Percentiles rank a stretch among this genome's conserved stretches.
These are phyloP conservation scores for Trichocomaceae sp. DNA, from an alignment of 2,329 filamentous ascomycete genomes.

Conservation along the genomic window DNA sequence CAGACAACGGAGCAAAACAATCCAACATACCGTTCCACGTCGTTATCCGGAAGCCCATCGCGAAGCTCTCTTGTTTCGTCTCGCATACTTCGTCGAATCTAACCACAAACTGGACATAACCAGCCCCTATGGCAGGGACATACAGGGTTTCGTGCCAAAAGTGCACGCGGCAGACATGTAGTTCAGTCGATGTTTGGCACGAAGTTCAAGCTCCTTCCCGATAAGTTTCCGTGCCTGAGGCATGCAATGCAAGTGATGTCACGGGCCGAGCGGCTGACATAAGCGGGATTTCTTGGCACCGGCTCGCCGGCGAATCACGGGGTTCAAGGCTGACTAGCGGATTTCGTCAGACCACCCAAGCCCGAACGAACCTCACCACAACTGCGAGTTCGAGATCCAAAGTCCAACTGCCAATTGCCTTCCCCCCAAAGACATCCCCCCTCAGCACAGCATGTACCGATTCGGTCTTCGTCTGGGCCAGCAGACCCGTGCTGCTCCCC, in stretches of 20 bases:
- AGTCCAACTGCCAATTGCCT: constrained; percentile 14
- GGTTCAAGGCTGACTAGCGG: constrained; percentile 23
- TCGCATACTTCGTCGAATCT: neutral
- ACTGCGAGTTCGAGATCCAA: constrained; percentile 6
- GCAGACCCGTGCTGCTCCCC: constrained; percentile 51
- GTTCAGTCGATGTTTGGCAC: neutral
- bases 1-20: neutral
- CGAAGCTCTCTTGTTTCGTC: constrained; percentile 18
- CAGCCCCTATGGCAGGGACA: neutral
- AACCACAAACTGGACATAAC: neutral
- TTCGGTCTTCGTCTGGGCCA: constrained; percentile 56
- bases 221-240: neutral
- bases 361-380: constrained; percentile 14
- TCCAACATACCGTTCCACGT: constrained; percentile 68
- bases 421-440: constrained; percentile 51
- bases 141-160: neutral
- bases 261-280: constrained; percentile 19
- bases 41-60: constrained; percentile 72
- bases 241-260: constrained; percentile 20
- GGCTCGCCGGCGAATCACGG: constrained; percentile 23
- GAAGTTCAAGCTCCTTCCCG: neutral
- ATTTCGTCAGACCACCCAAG: constrained; percentile 21
- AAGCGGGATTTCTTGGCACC: constrained; percentile 9
- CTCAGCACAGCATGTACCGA: constrained; percentile 57
- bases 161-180: neutral